Percentiles rank a stretch among this genome's conserved stretches.
phyloP scores from a whole-genome alignment of 1,139 yeast species.

The Hansenula sp. region DNA sequence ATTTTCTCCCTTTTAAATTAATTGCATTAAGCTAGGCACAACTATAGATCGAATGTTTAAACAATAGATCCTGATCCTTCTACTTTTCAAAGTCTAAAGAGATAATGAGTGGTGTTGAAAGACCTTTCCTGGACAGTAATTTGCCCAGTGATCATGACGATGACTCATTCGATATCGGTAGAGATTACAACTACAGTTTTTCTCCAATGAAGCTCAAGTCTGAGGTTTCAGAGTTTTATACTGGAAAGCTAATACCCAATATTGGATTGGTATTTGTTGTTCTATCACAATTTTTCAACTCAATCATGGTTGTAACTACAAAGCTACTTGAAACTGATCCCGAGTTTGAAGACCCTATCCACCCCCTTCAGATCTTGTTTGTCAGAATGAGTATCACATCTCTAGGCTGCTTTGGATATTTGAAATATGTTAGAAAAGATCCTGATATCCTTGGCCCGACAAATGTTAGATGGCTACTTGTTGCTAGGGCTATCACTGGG shows the following conservation, averaged over 20 bases:
- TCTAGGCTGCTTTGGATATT: constrained; percentile 53
- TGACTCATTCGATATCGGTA: constrained; percentile 7
- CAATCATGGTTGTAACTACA: constrained; percentile 73
- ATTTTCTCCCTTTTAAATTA: neutral
- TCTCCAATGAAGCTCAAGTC: neutral
- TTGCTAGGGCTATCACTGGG: constrained; percentile 70
- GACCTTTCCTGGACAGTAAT: constrained; percentile 7
- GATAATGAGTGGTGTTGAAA: constrained; percentile 5
- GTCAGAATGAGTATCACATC: constrained; percentile 75
- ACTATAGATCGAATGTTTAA: neutral
- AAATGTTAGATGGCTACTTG: constrained; percentile 48
- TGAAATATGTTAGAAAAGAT: constrained; percentile 41
- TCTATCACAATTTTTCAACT: constrained; percentile 66
- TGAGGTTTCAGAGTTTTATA: neutral
- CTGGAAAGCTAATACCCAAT: constrained; percentile 14
- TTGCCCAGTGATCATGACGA: constrained; percentile 12
- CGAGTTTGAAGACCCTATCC: constrained; percentile 50
- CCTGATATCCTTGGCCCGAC: constrained; percentile 73
- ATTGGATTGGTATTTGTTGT: constrained; percentile 41
- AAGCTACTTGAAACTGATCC: constrained; percentile 66
- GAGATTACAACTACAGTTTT: neutral
- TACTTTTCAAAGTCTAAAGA: neutral
- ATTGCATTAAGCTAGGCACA: neutral
- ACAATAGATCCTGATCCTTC: neutral
- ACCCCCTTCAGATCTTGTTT: constrained; percentile 74